Evolutionary conservation across 1,284 basidiomycete species (phyloP).

Genomic region (Boletellus dicymbophilus): DNA sequence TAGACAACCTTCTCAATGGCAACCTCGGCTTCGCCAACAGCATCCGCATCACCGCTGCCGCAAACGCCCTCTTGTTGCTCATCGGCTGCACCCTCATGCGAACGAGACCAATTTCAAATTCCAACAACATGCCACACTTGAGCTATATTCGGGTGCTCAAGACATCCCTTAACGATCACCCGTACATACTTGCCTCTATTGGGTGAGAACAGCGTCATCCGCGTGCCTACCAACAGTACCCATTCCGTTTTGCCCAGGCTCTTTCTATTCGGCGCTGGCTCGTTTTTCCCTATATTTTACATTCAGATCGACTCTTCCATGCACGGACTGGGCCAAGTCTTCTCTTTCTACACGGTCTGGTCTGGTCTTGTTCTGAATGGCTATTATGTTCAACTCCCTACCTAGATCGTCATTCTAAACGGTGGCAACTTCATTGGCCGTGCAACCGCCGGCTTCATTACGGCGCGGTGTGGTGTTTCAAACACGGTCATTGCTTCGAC

Average conservation of each 20-base stretch:
- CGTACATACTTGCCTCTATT: constrained; percentile 27
- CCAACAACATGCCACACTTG: constrained; percentile 5
- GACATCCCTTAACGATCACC: constrained; percentile 19
- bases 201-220: constrained; percentile 20
- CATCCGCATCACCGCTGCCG: constrained; percentile 30
- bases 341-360: constrained; percentile 33
- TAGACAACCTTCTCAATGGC: constrained; percentile 38
- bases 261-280: constrained; percentile 24
- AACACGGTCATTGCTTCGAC: constrained; percentile 19
- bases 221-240: neutral
- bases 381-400: neutral
- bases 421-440: constrained; percentile 31
- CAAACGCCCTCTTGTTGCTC: constrained; percentile 25
- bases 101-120: constrained; percentile 18
- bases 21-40: constrained; percentile 27
- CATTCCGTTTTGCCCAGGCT: constrained; percentile 14
- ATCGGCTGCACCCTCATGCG: constrained; percentile 31
- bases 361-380: neutral
- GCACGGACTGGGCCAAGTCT: constrained; percentile 21
- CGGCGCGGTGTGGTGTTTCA: constrained; percentile 18
- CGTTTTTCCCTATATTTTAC: constrained; percentile 34
- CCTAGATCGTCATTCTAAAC: constrained; percentile 32
- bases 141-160: constrained; percentile 20
- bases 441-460: constrained; percentile 23
- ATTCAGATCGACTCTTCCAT: constrained; percentile 31